These are phyloP conservation scores for Leishmania major DNA, from an alignment of 208 protist species.

Conservation along the genomic window DNA sequence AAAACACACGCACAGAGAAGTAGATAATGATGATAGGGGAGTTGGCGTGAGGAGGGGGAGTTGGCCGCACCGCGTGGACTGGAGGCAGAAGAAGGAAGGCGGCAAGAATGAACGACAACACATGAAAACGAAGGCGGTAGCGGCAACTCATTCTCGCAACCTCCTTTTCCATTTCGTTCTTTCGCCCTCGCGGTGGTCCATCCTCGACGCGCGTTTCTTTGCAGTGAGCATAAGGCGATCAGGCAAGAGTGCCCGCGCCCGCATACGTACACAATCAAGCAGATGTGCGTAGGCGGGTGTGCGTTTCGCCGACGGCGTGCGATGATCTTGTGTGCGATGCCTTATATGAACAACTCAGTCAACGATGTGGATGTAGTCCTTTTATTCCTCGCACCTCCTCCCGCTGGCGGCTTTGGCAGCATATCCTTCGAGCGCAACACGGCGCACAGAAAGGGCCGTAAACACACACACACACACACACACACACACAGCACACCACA, in stretches of 20 bases:
- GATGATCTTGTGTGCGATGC: background rate
- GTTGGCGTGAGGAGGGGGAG: too few species aligned
- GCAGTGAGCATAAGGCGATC: background rate
- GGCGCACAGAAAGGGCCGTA: background rate
- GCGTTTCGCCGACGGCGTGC: background rate
- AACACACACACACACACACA: background rate
- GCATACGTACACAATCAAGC: too few species aligned
- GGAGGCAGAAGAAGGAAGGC: background rate
- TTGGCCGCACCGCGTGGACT: too few species aligned
- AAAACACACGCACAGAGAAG: too few species aligned
- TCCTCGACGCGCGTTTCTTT: background rate
- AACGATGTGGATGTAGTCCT: background rate
- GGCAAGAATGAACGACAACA: background rate
- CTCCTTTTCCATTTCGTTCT: background rate
- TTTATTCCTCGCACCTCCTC: background rate
- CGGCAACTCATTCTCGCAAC: background rate
- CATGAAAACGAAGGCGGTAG: background rate
- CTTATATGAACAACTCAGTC: background rate
- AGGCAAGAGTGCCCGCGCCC: background rate
- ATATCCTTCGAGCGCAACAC: background rate
- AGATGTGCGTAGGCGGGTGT: background rate
- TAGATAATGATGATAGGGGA: too few species aligned
- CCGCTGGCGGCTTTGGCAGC: background rate
- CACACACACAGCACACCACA: background rate
- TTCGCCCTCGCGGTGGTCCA: background rate